phyloP scores from a whole-genome alignment of 768 basidiomycete genomes.

The Lentinula boryana region DNA sequence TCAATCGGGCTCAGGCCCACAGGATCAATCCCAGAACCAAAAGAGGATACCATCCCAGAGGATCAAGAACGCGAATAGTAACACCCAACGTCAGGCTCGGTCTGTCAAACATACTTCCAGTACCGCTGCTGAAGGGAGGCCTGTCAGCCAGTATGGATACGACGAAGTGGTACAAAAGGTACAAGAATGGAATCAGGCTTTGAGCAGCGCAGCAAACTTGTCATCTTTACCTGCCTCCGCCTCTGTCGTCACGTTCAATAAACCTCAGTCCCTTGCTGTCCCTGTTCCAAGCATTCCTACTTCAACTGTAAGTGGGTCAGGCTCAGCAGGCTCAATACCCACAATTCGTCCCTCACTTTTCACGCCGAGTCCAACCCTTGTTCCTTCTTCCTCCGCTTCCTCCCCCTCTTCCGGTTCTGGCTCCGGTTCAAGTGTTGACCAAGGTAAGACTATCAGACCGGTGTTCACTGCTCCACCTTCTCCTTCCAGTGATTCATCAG shows the following conservation, averaged over 20 bases:
- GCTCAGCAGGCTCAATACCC: neutral
- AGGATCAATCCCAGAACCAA: neutral
- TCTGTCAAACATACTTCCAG: neutral
- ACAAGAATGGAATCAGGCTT: conserved; percentile 97
- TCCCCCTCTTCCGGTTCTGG: conserved; percentile 2
- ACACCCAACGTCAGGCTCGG: neutral
- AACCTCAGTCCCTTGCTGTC: neutral
- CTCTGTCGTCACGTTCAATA: neutral
- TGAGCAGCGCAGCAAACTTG: conserved; percentile 22
- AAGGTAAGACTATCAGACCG: conserved; percentile 1
- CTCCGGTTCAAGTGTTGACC: neutral
- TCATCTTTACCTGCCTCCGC: neutral
- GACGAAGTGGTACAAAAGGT: conserved; percentile 93
- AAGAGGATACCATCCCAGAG: neutral
- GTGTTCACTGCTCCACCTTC: neutral
- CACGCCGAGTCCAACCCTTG: neutral
- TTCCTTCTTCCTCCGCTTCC: neutral
- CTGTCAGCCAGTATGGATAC: conserved; percentile 77
- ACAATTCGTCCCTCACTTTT: neutral
- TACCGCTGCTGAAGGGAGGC: conserved; percentile 22
- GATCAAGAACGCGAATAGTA: neutral
- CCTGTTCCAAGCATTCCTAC: neutral
- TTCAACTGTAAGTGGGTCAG: neutral
- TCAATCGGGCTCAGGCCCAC: neutral
- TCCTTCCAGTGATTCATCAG: neutral